Base-by-base conservation (phyloP, 2,329 filamentous ascomycete species). In the Arthrobotrys sphaeroides region DNA sequence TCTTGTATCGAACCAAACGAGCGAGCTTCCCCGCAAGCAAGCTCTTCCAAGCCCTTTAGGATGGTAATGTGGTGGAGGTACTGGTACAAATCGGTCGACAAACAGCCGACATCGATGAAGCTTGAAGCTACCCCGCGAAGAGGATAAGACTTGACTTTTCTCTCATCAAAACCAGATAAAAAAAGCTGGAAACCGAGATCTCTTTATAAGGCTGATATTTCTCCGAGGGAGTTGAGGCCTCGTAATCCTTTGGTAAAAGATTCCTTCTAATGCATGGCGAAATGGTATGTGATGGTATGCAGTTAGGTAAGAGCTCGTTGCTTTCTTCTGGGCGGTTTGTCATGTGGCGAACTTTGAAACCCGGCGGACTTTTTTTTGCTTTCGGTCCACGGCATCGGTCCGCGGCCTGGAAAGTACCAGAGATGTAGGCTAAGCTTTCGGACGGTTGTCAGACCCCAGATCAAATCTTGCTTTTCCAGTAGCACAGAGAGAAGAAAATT, bases 271-370 rank as follows among this genome's bases (percentile, higher is more conserved):
- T 24, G 51, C 51, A 55, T 38, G 51, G 51, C 51, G 18, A 31
- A 55, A 12, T 18, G 51, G 51, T 55, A 55, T 55, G 51, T 55
- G 51, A 55, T 55, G 51, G 51, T 55, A 55, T 55, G 51, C 40
- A 16, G 51, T 55, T 55, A 38, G 28, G 51, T 55, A 55, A 55
- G 31, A 55, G 51, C 51, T 38, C 51, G 31, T 18, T 55, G 4
- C 16, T 12, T 38, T 22, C 18, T n/a, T 38, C 51, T 55, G 51
- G 51, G 51, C 51, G 28, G 51, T 55, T 55, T 55, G 51, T 55
- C 51, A 55, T 55, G 51, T 55, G 51, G 51, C 51, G 51, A 55
- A 55, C 31, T 55, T 38, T 38, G 51, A 55, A 55, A 55, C 51
- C 31, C 31, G n/a, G n/a, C n/a, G 51, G 51, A 55, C 31, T 18